These are phyloP conservation scores for Oryza longistaminata DNA, from an alignment of 176 grass and related monocot genomes.

Conservation along the genomic window DNA sequence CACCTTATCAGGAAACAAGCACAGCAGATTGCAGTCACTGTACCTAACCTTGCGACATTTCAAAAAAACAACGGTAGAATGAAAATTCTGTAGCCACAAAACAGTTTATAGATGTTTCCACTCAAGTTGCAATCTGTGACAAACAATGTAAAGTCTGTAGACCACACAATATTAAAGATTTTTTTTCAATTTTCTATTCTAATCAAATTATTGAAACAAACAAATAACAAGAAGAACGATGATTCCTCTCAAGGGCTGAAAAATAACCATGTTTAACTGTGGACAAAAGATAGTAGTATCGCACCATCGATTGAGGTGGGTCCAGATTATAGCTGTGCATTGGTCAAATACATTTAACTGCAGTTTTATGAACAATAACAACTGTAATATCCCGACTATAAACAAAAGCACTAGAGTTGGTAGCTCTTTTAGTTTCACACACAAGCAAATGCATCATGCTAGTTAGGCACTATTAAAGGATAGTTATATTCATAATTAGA, in stretches of 20 bases:
- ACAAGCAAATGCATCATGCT: not conserved
- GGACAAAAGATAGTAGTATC: not conserved
- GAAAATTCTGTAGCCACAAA: not conserved
- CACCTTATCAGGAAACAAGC: slow-evolving; percentile 96
- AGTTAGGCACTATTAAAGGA: not conserved
- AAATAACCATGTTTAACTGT: not conserved
- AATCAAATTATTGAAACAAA: not conserved
- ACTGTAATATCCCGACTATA: not conserved
- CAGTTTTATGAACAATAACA: not conserved
- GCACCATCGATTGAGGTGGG: not conserved
- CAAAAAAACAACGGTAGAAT: slow-evolving; percentile 23
- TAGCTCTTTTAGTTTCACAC: not conserved
- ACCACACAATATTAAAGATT: not conserved
- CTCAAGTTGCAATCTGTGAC: not conserved
- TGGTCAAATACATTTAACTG: not conserved
- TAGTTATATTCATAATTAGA: not conserved
- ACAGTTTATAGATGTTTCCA: not conserved
- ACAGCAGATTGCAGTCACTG: slow-evolving; percentile 85
- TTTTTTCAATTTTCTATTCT: not conserved
- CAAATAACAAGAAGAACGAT: not conserved
- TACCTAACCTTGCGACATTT: slow-evolving; percentile 71
- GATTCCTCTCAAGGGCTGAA: not conserved
- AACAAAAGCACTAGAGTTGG: not conserved
- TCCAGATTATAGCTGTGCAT: not conserved
- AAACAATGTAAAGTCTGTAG: not conserved